phyloP scores from a whole-genome alignment of 2,329 filamentous ascomycete genomes.

The Penicillium fuscoglaucum region DNA sequence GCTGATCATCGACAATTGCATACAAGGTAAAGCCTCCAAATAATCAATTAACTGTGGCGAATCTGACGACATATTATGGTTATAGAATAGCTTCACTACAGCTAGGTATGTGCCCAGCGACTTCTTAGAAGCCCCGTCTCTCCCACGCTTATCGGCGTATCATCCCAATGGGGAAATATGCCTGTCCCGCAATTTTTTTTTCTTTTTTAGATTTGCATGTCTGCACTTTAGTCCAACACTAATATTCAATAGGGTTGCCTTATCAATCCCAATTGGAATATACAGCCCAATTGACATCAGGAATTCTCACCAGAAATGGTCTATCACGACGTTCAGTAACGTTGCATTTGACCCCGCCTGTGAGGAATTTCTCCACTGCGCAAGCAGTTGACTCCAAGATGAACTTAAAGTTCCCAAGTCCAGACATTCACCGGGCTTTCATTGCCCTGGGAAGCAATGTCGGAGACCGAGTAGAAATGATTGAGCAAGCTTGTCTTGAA shows the following conservation, averaged over 20 bases:
- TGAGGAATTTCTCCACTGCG: conserved; percentile 23
- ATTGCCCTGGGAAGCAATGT: conserved; percentile 92
- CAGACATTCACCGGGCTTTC: conserved; percentile 57
- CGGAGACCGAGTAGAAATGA: conserved; percentile 78
- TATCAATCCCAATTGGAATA: background rate
- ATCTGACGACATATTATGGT: background rate
- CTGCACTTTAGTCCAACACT: conserved; percentile 3
- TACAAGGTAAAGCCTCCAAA: background rate
- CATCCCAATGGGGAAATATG: conserved; percentile 13
- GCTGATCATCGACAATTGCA: background rate
- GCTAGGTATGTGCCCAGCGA: background rate
- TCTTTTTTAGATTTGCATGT: background rate
- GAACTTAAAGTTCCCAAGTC: conserved; percentile 7
- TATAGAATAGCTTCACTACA: background rate
- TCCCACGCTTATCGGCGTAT: conserved; percentile 12
- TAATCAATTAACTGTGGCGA: background rate
- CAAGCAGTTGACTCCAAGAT: conserved; percentile 14
- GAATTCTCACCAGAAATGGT: conserved; percentile 12
- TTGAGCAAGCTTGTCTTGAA: conserved; percentile 77
- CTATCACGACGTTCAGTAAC: conserved; percentile 1
- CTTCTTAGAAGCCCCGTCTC: background rate
- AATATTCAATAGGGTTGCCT: conserved; percentile 8
- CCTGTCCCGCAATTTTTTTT: conserved; percentile 13
- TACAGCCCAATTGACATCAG: conserved; percentile 3
- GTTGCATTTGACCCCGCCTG: conserved; percentile 9